Percentiles rank a stretch among this genome's conserved stretches.
Evolutionary conservation across 371 early-diverging fungal genomes (phyloP).

Genomic region (Mortierella sp.): DNA sequence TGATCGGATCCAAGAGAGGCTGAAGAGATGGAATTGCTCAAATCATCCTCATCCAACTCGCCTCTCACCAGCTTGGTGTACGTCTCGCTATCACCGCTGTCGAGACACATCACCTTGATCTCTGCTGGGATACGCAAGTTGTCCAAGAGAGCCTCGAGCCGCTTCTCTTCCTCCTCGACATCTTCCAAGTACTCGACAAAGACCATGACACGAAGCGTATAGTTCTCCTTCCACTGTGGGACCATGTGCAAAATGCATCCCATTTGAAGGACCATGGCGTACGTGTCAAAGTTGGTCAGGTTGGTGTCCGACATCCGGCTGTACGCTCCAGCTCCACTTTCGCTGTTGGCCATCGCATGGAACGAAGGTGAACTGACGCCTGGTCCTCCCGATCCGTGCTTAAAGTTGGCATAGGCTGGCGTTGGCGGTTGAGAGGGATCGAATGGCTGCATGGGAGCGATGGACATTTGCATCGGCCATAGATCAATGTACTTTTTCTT

Average conservation of each 20-base stretch:
- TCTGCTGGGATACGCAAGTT: slow-evolving; percentile 67
- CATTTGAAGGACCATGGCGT: slow-evolving; percentile 77
- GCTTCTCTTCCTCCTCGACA: slow-evolving; percentile 59
- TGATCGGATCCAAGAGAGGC: slow-evolving; percentile 8
- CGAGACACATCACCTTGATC: slow-evolving; percentile 62
- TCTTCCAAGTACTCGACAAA: slow-evolving; percentile 68
- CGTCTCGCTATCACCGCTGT: slow-evolving; percentile 52
- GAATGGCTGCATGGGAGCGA: slow-evolving; percentile 19
- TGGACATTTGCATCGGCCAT: slow-evolving; percentile 70
- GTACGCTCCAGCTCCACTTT: neutral
- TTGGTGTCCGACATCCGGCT: slow-evolving; percentile 30
- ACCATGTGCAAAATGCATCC: slow-evolving; percentile 75
- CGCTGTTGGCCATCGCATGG: slow-evolving; percentile 2
- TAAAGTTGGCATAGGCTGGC: slow-evolving; percentile 2
- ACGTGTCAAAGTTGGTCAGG: slow-evolving; percentile 71
- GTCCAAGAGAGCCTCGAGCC: slow-evolving; percentile 60
- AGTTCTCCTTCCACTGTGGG: slow-evolving; percentile 63
- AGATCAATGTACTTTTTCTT: slow-evolving; percentile 62
- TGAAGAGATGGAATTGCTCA: neutral
- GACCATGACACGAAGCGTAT: slow-evolving; percentile 63
- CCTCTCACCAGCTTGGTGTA: slow-evolving; percentile 55
- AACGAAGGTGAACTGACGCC: slow-evolving; percentile 3
- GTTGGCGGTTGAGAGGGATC: slow-evolving; percentile 12
- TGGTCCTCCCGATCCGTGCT: slow-evolving; percentile 28
- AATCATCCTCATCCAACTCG: slow-evolving; percentile 4